phyloP scores from a whole-genome alignment of 2,329 filamentous ascomycete species.

The Alternaria rosae region DNA sequence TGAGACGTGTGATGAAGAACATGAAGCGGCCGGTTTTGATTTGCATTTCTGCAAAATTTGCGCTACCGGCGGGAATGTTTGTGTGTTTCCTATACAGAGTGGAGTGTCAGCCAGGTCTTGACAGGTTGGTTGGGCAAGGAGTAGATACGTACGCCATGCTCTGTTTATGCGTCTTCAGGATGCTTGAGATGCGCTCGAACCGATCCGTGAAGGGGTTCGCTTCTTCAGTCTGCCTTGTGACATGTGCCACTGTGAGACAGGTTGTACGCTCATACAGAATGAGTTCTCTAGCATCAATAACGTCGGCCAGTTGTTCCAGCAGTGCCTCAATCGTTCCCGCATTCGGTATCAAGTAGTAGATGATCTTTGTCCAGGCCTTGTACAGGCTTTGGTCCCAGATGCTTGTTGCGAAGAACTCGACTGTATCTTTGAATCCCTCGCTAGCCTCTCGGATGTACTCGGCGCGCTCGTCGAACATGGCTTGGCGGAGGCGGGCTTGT shows the following conservation, averaged over 20 bases:
- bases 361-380: slow-evolving; percentile 97
- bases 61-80: slow-evolving; percentile 79
- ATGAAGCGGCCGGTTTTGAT: slow-evolving; percentile 84
- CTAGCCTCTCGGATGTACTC: slow-evolving; percentile 79
- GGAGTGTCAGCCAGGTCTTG: background rate
- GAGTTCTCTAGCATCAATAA: slow-evolving; percentile 92
- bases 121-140: slow-evolving; percentile 6
- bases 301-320: slow-evolving; percentile 78
- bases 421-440: slow-evolving; percentile 65
- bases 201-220: slow-evolving; percentile 90
- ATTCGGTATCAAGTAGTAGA: slow-evolving; percentile 97
- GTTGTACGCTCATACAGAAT: slow-evolving; percentile 95
- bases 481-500: slow-evolving; percentile 76
- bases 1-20: slow-evolving; percentile 94
- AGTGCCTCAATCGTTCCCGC: slow-evolving; percentile 86
- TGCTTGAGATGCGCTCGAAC: slow-evolving; percentile 93
- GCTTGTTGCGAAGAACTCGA: slow-evolving; percentile 91
- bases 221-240: slow-evolving; percentile 76
- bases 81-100: slow-evolving; percentile 76
- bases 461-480: slow-evolving; percentile 85
- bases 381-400: slow-evolving; percentile 99
- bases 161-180: slow-evolving; percentile 99
- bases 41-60: slow-evolving; percentile 82
- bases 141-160: slow-evolving; percentile 60
- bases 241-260: slow-evolving; percentile 94